Evolutionary conservation across 371 early-diverging fungal species (phyloP).

Genomic region (Zopfochytrium polystomum): DNA sequence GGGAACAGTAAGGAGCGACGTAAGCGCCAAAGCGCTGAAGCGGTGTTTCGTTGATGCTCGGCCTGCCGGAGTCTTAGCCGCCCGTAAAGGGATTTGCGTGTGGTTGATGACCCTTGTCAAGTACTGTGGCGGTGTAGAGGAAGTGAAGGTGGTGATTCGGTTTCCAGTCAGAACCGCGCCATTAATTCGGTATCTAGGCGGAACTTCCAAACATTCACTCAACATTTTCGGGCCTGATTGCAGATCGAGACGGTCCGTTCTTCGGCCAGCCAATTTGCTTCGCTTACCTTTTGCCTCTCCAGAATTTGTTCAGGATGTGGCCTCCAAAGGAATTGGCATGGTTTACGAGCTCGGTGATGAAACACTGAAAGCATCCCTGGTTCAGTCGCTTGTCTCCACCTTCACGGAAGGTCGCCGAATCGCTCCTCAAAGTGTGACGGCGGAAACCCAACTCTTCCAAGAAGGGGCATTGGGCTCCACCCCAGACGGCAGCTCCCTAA

Average conservation of each 20-base stretch:
- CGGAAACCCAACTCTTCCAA: slow-evolving; percentile 74
- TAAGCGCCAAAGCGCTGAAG: slow-evolving; percentile 47
- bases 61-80: slow-evolving; percentile 44
- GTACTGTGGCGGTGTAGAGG: slow-evolving; percentile 46
- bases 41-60: slow-evolving; percentile 54
- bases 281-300: not conserved
- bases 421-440: slow-evolving; percentile 70
- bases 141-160: slow-evolving; percentile 15
- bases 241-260: slow-evolving; percentile 71
- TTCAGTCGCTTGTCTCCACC: slow-evolving; percentile 50
- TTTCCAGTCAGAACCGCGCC: not conserved
- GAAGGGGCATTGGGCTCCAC: slow-evolving; percentile 67
- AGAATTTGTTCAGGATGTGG: slow-evolving; percentile 55
- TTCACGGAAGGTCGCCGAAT: slow-evolving; percentile 49
- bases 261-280: not conserved
- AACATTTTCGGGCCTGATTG: slow-evolving; percentile 71
- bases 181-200: not conserved
- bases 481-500: slow-evolving; percentile 77
- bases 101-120: slow-evolving; percentile 84
- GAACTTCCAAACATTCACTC: slow-evolving; percentile 32
- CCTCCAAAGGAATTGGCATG: slow-evolving; percentile 83
- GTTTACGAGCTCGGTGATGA: slow-evolving; percentile 83
- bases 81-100: slow-evolving; percentile 75
- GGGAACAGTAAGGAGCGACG: not conserved
- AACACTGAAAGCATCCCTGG: slow-evolving; percentile 59